Conservation (phyloP, 2,329 filamentous ascomycete species). For the Rutstroemia sp. region DNA sequence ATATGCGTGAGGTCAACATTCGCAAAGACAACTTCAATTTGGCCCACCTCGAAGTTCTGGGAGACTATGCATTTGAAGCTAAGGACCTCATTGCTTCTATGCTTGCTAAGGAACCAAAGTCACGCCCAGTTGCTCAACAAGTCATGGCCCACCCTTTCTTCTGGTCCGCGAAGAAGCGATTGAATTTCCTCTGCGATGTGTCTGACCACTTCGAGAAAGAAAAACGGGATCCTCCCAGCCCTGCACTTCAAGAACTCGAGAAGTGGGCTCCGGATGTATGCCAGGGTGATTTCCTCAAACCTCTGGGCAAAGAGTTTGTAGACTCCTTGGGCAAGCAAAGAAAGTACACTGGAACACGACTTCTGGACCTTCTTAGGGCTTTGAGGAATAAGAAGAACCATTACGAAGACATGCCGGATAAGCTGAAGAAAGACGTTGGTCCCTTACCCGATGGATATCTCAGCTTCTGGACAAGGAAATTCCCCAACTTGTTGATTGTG, state of each 20-base stretch:
- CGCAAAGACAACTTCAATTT: conserved; percentile 79
- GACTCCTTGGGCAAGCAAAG: conserved; percentile 88
- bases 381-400: conserved; percentile 96
- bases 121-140: conserved; percentile 63
- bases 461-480: conserved; percentile 59
- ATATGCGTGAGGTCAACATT: conserved; percentile 96
- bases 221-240: conserved; percentile 71
- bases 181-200: conserved; percentile 90
- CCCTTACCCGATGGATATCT: conserved; percentile 58
- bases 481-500: conserved; percentile 58
- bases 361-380: conserved; percentile 82
- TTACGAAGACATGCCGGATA: conserved; percentile 89
- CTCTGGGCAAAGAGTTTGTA: conserved; percentile 73
- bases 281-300: conserved; percentile 68
- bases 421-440: conserved; percentile 62
- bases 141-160: conserved; percentile 95
- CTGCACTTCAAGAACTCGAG: conserved; percentile 54
- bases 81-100: conserved; percentile 81
- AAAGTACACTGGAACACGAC: conserved; percentile 78
- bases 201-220: conserved; percentile 97
- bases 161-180: conserved; percentile 82
- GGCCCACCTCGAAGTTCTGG: conserved; percentile 63
- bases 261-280: conserved; percentile 44
- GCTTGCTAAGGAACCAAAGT: conserved; percentile 49
- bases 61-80: conserved; percentile 79